Base-by-base conservation (phyloP, 2,329 filamentous ascomycete species). In the Aphanoascus verrucosus region DNA sequence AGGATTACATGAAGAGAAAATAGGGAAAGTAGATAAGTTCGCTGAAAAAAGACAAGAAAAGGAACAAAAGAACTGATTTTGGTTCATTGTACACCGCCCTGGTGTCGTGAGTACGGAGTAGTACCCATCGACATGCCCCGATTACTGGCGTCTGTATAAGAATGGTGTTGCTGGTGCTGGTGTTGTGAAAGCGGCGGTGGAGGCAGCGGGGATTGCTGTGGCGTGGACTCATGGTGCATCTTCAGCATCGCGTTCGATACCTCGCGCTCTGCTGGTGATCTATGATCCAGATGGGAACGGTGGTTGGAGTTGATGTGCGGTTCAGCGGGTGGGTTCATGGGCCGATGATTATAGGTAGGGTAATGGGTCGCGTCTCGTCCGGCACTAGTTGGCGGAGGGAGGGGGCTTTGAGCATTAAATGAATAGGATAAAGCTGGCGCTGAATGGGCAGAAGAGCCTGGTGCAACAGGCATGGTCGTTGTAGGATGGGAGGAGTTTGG, bases 181-280 rank as follows among this genome's bases (percentile, higher is more conserved):
- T 20, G n/a, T 2, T 28, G 35, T 17, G 35, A 23, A 35, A 32
- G 44, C 23, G 23, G 44, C 5, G n/a, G 44, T 9, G 44, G 44
- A 15, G 44, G 50, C 19, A 32, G 42, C 14, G 38, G 28, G 6
- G 49, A 19, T 37, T 51, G 49, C 12, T 52, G 50, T n/a, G 50
- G 19, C 9, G 40, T 23, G 1, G 41, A 12, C 19, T 52, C 50
- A 9, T 52, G 50, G 19, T 52, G 50, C 50, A 52, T 28, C 34
- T 34, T 52, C 17, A 46, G 20, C 50, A 52, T 52, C 4, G 31
- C 50, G 19, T 23, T 46, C 9, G 50, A 52, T 14, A 41, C 42
- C 32, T 52, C 50, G 4, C 42, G 50, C 19, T 52, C 50, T 5
- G 50, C 50, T n/a, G 42, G 32, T 3, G 50, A 38, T 3, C 50